Percentiles rank a stretch among this genome's conserved stretches.
These are phyloP conservation scores for Colletotrichum costaricense DNA, from an alignment of 2,329 filamentous ascomycete species.

Conservation along the genomic window DNA sequence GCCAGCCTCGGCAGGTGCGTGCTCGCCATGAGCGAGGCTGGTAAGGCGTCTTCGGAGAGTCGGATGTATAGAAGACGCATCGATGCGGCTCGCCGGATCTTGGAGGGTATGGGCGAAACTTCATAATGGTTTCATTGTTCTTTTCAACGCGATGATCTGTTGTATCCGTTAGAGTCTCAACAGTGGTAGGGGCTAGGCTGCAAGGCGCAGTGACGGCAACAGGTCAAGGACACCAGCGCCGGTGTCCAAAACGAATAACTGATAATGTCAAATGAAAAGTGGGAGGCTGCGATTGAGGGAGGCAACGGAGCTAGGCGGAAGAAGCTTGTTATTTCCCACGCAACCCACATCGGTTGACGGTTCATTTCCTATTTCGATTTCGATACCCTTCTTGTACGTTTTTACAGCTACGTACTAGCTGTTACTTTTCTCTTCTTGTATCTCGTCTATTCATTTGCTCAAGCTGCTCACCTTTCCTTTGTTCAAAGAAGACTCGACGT, in stretches of 20 bases:
- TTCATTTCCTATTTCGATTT: constrained; percentile 41
- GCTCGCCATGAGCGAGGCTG: constrained; percentile 65
- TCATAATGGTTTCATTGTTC: constrained; percentile 22
- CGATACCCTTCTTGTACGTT: constrained; percentile 42
- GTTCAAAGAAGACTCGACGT: not conserved
- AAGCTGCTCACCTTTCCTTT: constrained; percentile 5
- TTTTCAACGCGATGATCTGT: constrained; percentile 13
- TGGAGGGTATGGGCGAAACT: constrained; percentile 73
- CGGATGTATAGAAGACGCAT: constrained; percentile 77
- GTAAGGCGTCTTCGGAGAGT: constrained; percentile 66
- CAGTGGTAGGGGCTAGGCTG: constrained; percentile 2
- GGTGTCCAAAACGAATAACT: constrained; percentile 26
- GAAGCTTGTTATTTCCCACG: not conserved
- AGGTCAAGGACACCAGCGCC: constrained; percentile 12
- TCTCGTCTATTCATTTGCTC: not conserved
- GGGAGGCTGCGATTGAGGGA: not conserved
- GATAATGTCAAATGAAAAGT: constrained; percentile 36
- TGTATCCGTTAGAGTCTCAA: constrained; percentile 5
- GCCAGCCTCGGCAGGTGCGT: constrained; percentile 71
- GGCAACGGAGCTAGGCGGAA: not conserved
- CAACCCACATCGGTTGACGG: constrained; percentile 22
- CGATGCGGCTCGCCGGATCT: constrained; percentile 77
- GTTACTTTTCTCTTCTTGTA: constrained; percentile 21
- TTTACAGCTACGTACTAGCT: not conserved
- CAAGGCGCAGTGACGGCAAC: not conserved